These are phyloP conservation scores for Psilocybe subaeruginosa DNA, from an alignment of 768 basidiomycete species.

Conservation along the genomic window DNA sequence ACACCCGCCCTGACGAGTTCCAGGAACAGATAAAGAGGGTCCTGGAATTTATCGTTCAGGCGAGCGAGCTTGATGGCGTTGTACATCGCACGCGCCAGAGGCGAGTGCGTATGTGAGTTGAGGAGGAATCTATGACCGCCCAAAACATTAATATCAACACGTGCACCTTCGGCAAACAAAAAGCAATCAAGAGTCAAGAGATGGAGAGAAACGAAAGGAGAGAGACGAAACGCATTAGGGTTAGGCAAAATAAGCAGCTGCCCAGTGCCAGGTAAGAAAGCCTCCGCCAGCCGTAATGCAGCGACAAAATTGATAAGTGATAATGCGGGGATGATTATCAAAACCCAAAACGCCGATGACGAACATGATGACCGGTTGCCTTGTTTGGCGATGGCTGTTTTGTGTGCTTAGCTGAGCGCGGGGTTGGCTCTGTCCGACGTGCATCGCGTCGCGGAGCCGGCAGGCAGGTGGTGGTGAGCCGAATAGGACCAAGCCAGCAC, in stretches of 20 bases:
- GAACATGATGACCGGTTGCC: neutral
- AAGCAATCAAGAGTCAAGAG: neutral
- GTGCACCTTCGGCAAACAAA: neutral
- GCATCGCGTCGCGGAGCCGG: constrained; percentile 2
- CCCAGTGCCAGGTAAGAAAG: neutral
- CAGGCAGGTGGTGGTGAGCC: neutral
- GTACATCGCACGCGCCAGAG: constrained; percentile 91
- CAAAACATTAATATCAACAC: constrained; percentile 7
- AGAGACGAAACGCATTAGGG: neutral
- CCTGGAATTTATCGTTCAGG: constrained; percentile 98
- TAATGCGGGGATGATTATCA: neutral
- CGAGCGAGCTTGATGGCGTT: constrained; percentile 75
- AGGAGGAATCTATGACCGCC: constrained; percentile 72
- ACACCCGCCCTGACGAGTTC: constrained; percentile 97
- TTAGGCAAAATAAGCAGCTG: neutral
- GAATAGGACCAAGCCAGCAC: neutral
- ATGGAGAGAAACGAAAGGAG: too few species aligned
- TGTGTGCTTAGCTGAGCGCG: neutral
- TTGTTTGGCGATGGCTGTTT: neutral
- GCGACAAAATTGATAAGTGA: neutral
- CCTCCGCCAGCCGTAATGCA: neutral
- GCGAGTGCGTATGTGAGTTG: constrained; percentile 86
- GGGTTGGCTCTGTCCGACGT: neutral
- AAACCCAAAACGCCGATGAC: neutral
- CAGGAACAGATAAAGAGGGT: constrained; percentile 91